Evolutionary conservation across 352 stramenopile genomes (phyloP), one percentile per base, ranked within the genome.

Genomic region (Globisporangium camurandrum): DNA sequence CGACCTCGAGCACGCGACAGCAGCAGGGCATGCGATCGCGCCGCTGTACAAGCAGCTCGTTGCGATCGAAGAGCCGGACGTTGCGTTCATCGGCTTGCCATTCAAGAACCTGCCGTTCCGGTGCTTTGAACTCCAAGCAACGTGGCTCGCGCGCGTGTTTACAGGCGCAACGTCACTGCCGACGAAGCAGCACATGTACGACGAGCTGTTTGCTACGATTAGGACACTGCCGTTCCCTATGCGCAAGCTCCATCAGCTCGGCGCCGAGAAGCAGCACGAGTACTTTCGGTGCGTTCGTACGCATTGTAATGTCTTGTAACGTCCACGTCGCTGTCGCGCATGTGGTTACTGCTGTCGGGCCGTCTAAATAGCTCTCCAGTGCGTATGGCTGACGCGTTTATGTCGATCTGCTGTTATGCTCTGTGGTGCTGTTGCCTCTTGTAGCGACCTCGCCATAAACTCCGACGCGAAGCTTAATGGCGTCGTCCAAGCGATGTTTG

Each of bases 91-190:
- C 31, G 80, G 80, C 0, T 51, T 92, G 23, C 73, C 71, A 0
- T 88, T 88, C 46, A 83, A 70, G 56, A 88, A 88, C 33, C 52
- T 92, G 31, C 80, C 77, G n/a, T 92, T 92, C 38, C 51, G 81
- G 2, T 89, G 67, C 54, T 92, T 89, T 48, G 75, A 89, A 56
- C 57, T 89, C n/a, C 80, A 92, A 54, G 64, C 63, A 49, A 78
- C 78, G 52, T 89, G 77, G 80, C 65, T 80, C 20, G 69, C 74
- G 1, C 59, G 57, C 5, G 75, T 92, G 17, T 92, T 86, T 54
- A 41, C 43, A 33, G 69, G 66, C 7, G 57, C 46, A 2, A 36
- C 39, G 14, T 2, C 51, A 20, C 64, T 92, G 31, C 75, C 80
- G 12, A 67, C 75, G 17, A 83, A 83, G 47, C 59, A 84, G 44